A percentile compares a stretch with the other conserved stretches of the same genome.
Conservation (phyloP, 2,329 filamentous ascomycete species). For the Cylindrodendrum hubeiense region DNA sequence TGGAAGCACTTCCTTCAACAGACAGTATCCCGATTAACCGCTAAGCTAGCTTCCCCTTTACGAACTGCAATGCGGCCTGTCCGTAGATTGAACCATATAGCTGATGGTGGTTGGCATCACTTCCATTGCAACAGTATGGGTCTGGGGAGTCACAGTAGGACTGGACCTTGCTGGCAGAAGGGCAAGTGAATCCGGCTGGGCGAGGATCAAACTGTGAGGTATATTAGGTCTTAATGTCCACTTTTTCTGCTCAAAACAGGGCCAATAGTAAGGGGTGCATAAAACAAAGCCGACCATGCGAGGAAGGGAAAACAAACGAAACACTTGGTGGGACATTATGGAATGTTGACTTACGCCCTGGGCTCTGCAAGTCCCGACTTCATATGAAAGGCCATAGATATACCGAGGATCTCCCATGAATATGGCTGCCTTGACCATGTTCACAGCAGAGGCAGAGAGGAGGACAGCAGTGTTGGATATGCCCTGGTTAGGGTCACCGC, state of each 20-base stretch:
- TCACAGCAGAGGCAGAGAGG: background rate
- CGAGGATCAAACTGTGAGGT: constrained; percentile 5
- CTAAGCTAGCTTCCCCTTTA: background rate
- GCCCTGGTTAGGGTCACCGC: constrained; percentile 1
- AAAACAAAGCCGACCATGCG: too few species aligned
- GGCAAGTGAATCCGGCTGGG: constrained; percentile 4
- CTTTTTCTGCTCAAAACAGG: too few species aligned
- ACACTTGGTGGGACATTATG: too few species aligned
- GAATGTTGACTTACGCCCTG: background rate
- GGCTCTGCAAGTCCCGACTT: background rate
- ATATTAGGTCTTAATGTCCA: background rate
- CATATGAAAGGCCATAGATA: constrained; percentile 2
- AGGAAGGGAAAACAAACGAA: too few species aligned
- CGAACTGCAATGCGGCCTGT: constrained; percentile 1
- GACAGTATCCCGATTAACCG: too few species aligned
- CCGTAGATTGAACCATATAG: constrained; percentile 5
- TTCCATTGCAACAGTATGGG: constrained; percentile 10
- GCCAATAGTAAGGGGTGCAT: too few species aligned
- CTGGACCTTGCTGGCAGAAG: constrained; percentile 8
- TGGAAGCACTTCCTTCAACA: too few species aligned
- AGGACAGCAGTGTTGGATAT: background rate
- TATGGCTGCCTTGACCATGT: constrained; percentile 7
- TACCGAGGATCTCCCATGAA: constrained; percentile 14
- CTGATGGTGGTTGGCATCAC: constrained; percentile 6
- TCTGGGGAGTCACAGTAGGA: constrained; percentile 5